Conservation (phyloP, 371 early-diverging fungal species). For the Apophysomyces trapeziformis region DNA sequence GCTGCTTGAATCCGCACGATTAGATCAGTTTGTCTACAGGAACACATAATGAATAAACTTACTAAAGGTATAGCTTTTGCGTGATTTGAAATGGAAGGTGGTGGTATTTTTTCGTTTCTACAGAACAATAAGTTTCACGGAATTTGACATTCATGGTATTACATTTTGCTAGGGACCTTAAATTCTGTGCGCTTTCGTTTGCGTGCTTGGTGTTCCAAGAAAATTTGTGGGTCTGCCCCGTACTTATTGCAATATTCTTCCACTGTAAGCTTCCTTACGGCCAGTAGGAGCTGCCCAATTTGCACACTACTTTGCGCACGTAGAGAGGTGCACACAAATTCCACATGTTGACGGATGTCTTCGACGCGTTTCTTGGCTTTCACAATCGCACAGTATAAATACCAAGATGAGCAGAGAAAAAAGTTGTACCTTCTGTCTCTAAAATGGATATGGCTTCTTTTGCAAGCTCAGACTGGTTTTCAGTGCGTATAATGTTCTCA, state of each 20-base stretch:
- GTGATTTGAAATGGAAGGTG: not conserved
- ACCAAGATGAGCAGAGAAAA: not conserved
- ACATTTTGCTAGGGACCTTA: constrained; percentile 13
- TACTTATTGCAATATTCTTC: constrained; percentile 37
- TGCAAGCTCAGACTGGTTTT: not conserved
- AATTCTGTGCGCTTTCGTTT: constrained; percentile 1
- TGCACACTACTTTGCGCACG: constrained; percentile 35
- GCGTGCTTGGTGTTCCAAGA: constrained; percentile 20
- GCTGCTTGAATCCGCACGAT: not conserved
- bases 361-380: constrained; percentile 34
- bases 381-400: not conserved
- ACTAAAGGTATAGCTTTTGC: not conserved
- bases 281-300: constrained; percentile 27
- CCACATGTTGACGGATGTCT: constrained; percentile 32
- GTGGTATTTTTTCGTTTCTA: not conserved
- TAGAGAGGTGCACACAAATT: constrained; percentile 30
- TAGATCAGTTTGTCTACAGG: too few relatives aligned
- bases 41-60: not conserved
- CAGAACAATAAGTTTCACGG: too few relatives aligned
- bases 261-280: constrained; percentile 31
- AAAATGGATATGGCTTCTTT: not conserved
- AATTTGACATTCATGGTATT: not conserved
- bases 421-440: constrained; percentile 1
- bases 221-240: constrained; percentile 21
- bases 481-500: not conserved